Evolutionary conservation across 768 basidiomycete genomes (phyloP).

Genomic region (Suillus cothurnatus): DNA sequence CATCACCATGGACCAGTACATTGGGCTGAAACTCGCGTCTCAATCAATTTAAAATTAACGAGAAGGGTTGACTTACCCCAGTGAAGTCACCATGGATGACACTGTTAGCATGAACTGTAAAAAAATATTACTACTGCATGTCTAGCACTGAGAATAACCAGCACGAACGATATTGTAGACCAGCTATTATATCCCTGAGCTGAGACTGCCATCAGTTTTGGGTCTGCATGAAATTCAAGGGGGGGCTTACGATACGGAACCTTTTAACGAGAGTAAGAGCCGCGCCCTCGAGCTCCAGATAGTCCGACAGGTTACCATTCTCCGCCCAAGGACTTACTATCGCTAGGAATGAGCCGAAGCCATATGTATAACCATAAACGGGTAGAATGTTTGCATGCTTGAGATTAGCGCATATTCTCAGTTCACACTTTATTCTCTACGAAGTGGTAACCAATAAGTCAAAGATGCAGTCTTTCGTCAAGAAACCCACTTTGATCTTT

Average conservation of each 20-base stretch:
- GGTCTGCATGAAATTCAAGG: background rate
- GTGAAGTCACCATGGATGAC: slow-evolving; percentile 14
- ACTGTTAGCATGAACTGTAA: background rate
- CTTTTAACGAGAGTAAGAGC: slow-evolving; percentile 7
- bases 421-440: slow-evolving; percentile 18
- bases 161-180: background rate
- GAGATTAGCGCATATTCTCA: slow-evolving; percentile 28
- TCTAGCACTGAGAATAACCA: background rate
- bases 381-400: slow-evolving; percentile 31
- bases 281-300: slow-evolving; percentile 20
- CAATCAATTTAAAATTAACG: background rate
- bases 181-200: background rate
- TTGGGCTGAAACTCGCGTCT: slow-evolving; percentile 30
- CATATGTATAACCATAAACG: slow-evolving; percentile 29
- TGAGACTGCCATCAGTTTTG: background rate
- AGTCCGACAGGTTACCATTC: slow-evolving; percentile 27
- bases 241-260: slow-evolving; percentile 19
- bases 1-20: slow-evolving; percentile 36
- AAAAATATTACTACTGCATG: background rate
- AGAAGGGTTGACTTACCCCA: slow-evolving; percentile 7
- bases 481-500: background rate
- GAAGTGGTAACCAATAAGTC: slow-evolving; percentile 12
- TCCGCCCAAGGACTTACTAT: slow-evolving; percentile 39
- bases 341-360: slow-evolving; percentile 33
- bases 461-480: background rate